A percentile compares a stretch with the other conserved stretches of the same genome.
Evolutionary conservation across 352 stramenopile species (phyloP).

Genomic region (Globisporangium mamillatum): DNA sequence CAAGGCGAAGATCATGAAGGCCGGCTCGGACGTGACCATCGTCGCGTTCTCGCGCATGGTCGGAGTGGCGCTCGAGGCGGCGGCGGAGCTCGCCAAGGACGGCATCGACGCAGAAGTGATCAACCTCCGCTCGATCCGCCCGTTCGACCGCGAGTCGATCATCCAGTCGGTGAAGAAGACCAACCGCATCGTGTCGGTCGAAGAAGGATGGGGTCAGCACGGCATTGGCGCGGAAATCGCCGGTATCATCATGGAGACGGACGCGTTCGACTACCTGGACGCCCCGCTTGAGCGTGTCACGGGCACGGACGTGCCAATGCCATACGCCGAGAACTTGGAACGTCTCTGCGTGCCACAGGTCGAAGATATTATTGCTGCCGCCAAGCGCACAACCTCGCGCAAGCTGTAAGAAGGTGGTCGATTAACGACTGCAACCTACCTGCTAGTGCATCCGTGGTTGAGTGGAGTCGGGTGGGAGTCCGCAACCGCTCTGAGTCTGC

Average conservation of each 20-base stretch:
- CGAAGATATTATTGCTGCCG: conserved; percentile 92
- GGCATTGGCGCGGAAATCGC: conserved; percentile 98
- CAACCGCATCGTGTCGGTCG: conserved; percentile 95
- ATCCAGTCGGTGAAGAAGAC: conserved; percentile 99
- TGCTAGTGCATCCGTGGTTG: not conserved
- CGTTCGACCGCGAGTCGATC: conserved; percentile 96
- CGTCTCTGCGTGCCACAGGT: conserved; percentile 92
- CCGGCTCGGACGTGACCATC: conserved; percentile 97
- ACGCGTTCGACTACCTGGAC: conserved; percentile 99
- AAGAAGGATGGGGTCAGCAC: conserved; percentile 97
- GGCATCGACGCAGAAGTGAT: conserved; percentile 97
- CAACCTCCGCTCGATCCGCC: conserved; percentile 92
- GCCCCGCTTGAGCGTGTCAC: conserved; percentile 97
- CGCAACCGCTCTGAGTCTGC: not conserved
- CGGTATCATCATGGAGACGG: conserved; percentile 97
- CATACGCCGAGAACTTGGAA: conserved; percentile 97
- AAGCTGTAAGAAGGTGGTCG: conserved; percentile 55
- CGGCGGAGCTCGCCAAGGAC: conserved; percentile 91
- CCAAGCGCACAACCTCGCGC: conserved; percentile 85
- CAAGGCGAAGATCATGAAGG: conserved; percentile 98
- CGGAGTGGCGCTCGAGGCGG: conserved; percentile 94
- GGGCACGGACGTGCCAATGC: conserved; percentile 98
- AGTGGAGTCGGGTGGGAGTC: not conserved
- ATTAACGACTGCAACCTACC: not conserved
- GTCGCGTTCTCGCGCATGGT: conserved; percentile 98